A percentile compares a stretch with the other conserved stretches of the same genome.
Conservation (phyloP, 2,329 filamentous ascomycete genomes). For the Sarocladiaceae sp. region DNA sequence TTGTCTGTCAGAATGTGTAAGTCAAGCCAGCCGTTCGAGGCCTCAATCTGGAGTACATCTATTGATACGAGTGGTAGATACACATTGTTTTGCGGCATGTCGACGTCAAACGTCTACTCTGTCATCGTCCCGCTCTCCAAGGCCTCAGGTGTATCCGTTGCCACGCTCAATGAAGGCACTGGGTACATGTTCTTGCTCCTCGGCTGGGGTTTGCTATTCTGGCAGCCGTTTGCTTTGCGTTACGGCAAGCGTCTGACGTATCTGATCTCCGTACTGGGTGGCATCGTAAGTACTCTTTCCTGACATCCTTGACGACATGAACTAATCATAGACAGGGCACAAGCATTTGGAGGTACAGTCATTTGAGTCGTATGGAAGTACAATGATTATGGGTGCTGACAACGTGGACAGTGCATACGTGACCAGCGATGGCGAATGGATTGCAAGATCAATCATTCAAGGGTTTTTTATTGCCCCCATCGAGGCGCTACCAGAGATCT, state of each 20-base stretch:
- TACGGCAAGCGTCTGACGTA: constrained; percentile 40
- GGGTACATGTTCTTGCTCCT: constrained; percentile 40
- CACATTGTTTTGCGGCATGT: constrained; percentile 35
- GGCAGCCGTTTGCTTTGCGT: constrained; percentile 42
- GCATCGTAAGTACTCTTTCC: constrained; percentile 18
- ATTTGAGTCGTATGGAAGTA: fast-evolving
- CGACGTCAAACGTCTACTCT: constrained; percentile 34
- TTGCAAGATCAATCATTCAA: constrained; percentile 37
- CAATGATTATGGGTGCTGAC: no score
- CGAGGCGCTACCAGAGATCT: constrained; percentile 41
- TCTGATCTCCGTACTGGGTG: constrained; percentile 29
- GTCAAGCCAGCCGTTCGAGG: no score
- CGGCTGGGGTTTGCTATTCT: constrained; percentile 41
- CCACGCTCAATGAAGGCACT: constrained; percentile 33
- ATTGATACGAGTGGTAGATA: no score
- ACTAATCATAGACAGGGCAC: constrained; percentile 14
- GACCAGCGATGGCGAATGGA: constrained; percentile 30
- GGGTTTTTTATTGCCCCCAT: constrained; percentile 42
- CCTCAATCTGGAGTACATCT: no score
- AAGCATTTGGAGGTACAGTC: constrained; percentile 19
- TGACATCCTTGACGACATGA: neutral
- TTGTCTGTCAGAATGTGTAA: constrained; percentile 26
- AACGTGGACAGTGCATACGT: constrained; percentile 26
- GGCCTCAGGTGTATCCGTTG: constrained; percentile 26
- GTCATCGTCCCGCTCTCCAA: constrained; percentile 30